A percentile compares a stretch with the other conserved stretches of the same genome.
Conservation (phyloP, 2,329 filamentous ascomycete genomes). For the Xylaria sp. region DNA sequence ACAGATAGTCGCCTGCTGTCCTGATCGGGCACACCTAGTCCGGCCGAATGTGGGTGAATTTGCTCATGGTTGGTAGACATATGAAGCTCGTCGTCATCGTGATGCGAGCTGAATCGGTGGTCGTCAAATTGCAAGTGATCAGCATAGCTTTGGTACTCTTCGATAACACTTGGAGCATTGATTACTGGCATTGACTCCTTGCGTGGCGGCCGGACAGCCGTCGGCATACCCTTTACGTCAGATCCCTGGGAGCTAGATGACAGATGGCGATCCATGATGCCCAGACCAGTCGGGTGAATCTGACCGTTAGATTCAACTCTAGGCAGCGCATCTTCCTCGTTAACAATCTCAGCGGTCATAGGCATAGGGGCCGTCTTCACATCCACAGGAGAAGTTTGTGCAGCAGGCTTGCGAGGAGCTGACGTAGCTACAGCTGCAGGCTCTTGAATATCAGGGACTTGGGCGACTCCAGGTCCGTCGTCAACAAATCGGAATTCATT, state of each 20-base stretch:
- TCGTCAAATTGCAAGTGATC: slow-evolving; percentile 45
- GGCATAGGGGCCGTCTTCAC: slow-evolving; percentile 38
- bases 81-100: slow-evolving; percentile 48
- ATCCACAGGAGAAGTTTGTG: slow-evolving; percentile 40
- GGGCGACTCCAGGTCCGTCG: slow-evolving; percentile 44
- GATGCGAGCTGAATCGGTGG: slow-evolving; percentile 40
- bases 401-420: slow-evolving; percentile 40
- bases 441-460: slow-evolving; percentile 53
- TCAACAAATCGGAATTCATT: slow-evolving; percentile 54
- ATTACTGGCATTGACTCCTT: slow-evolving; percentile 50
- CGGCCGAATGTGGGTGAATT: slow-evolving; percentile 47
- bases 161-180: slow-evolving; percentile 41
- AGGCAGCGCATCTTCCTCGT: slow-evolving; percentile 42
- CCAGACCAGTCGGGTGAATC: slow-evolving; percentile 37
- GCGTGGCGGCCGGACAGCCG: slow-evolving; percentile 51
- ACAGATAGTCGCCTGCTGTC: slow-evolving; percentile 72
- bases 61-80: slow-evolving; percentile 42
- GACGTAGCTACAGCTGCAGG: slow-evolving; percentile 52
- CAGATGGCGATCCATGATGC: slow-evolving; percentile 42
- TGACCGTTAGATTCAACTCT: slow-evolving; percentile 31
- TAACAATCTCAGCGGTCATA: slow-evolving; percentile 37
- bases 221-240: slow-evolving; percentile 46
- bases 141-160: slow-evolving; percentile 45
- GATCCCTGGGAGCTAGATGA: slow-evolving; percentile 39
- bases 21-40: slow-evolving; percentile 65